Percentiles rank a stretch among this genome's conserved stretches.
Conservation (phyloP, 768 basidiomycete genomes). For the Boletus edulis region DNA sequence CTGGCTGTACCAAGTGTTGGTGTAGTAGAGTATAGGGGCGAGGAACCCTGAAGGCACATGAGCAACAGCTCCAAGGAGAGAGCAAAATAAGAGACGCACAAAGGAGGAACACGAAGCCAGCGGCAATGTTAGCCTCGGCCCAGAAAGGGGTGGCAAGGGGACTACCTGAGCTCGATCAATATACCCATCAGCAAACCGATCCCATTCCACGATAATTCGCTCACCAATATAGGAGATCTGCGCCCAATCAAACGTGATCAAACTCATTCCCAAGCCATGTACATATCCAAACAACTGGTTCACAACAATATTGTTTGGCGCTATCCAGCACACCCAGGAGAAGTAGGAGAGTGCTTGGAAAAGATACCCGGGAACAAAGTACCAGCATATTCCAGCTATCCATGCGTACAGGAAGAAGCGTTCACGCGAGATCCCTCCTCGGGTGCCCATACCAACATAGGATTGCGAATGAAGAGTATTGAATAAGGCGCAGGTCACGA, state of each 20-base stretch:
- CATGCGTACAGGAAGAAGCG: conserved; percentile 50
- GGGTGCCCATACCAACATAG: conserved; percentile 41
- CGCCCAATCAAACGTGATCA: conserved; percentile 82
- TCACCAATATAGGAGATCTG: conserved; percentile 46
- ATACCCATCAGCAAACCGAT: background rate
- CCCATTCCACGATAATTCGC: background rate
- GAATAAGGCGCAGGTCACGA: conserved; percentile 68
- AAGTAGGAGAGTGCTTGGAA: conserved; percentile 65
- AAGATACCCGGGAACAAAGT: conserved; percentile 71
- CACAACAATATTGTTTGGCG: conserved; percentile 62
- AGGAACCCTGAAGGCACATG: conserved; percentile 49
- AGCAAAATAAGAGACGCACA: conserved; percentile 40
- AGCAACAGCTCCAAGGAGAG: conserved; percentile 51
- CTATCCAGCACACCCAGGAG: conserved; percentile 66
- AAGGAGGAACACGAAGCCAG: conserved; percentile 66
- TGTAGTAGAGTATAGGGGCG: conserved; percentile 64
- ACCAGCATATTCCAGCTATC: conserved; percentile 36
- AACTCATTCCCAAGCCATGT: conserved; percentile 59
- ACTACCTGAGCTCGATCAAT: conserved; percentile 14
- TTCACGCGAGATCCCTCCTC: conserved; percentile 49
- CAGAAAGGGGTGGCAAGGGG: conserved; percentile 83
- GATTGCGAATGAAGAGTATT: conserved; percentile 67
- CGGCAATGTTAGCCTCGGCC: conserved; percentile 70
- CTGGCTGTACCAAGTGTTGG: conserved; percentile 58
- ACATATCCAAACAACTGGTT: conserved; percentile 74